phyloP scores from a whole-genome alignment of 2,329 filamentous ascomycete genomes.

The Fusarium beomiforme region DNA sequence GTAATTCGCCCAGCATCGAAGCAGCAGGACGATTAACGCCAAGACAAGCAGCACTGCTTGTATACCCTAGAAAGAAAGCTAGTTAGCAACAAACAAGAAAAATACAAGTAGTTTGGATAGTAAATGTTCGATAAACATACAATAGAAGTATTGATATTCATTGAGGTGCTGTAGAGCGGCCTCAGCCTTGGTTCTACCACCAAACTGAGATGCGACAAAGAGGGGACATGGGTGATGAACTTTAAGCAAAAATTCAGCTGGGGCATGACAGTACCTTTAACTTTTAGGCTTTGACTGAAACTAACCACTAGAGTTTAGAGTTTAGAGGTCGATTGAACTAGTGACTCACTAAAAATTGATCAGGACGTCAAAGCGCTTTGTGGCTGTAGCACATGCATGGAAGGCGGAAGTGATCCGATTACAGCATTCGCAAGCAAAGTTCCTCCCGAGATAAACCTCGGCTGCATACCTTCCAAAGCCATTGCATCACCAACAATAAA shows the following conservation, averaged over 20 bases:
- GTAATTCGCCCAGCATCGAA: neutral
- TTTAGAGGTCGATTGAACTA: neutral
- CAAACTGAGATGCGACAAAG: neutral
- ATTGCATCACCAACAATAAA: too few species aligned
- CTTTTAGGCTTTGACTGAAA: neutral
- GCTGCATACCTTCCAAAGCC: neutral
- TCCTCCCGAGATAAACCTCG: neutral
- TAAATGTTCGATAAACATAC: neutral
- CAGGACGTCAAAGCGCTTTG: neutral
- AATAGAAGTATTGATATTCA: neutral
- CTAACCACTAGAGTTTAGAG: neutral
- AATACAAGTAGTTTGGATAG: too few species aligned
- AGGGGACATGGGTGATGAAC: neutral
- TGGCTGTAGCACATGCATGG: neutral
- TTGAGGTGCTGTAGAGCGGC: neutral
- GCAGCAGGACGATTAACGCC: neutral
- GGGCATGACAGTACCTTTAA: neutral
- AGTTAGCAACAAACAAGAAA: neutral
- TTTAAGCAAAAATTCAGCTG: neutral
- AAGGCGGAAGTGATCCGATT: neutral
- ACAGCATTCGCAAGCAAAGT: neutral
- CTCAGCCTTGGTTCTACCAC: neutral
- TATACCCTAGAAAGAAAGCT: neutral
- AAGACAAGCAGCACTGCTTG: slow-evolving; percentile 5
- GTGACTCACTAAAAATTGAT: too few species aligned